phyloP scores from a whole-genome alignment of 73 alveolate species.

The Tetrahymena elliotti region DNA sequence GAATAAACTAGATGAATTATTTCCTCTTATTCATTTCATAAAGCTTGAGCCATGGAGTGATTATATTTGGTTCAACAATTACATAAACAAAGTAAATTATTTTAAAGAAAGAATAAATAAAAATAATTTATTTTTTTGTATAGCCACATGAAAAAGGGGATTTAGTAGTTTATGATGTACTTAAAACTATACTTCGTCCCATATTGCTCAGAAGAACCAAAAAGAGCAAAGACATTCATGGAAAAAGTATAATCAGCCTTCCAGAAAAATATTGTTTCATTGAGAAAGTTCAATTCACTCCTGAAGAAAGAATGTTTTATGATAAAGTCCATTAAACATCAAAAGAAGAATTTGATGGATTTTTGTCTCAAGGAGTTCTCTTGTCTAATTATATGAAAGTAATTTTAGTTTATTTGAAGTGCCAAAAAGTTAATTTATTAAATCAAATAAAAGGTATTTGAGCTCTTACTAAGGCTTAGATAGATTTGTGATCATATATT shows the following conservation, averaged over 20 bases:
- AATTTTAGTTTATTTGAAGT: neutral
- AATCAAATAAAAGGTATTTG: neutral
- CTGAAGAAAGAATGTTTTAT: slow-evolving; percentile 35
- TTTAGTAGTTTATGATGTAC: slow-evolving; percentile 18
- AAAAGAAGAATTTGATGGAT: slow-evolving; percentile 21
- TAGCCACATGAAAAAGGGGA: slow-evolving; percentile 36
- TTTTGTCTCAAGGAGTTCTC: slow-evolving; percentile 19
- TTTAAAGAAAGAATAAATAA: neutral
- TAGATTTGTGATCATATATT: slow-evolving; percentile 51
- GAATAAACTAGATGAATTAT: slow-evolving; percentile 40
- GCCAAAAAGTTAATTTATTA: neutral
- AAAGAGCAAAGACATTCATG: slow-evolving; percentile 25
- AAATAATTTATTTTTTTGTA: neutral
- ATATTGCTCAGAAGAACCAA: slow-evolving; percentile 52
- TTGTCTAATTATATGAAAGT: slow-evolving; percentile 26
- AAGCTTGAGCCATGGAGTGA: slow-evolving; percentile 54
- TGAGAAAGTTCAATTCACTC: neutral
- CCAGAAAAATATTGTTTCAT: slow-evolving; percentile 31
- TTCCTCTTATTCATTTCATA: slow-evolving; percentile 35
- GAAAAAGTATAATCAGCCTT: slow-evolving; percentile 11
- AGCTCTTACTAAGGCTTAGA: slow-evolving; percentile 41
- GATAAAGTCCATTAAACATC: slow-evolving; percentile 20
- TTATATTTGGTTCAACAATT: slow-evolving; percentile 50
- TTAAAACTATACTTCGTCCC: slow-evolving; percentile 32
- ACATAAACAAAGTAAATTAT: slow-evolving; percentile 11